Evolutionary conservation across 805 yeast genomes (phyloP).

Genomic region (Hanseniaspora singularis): DNA sequence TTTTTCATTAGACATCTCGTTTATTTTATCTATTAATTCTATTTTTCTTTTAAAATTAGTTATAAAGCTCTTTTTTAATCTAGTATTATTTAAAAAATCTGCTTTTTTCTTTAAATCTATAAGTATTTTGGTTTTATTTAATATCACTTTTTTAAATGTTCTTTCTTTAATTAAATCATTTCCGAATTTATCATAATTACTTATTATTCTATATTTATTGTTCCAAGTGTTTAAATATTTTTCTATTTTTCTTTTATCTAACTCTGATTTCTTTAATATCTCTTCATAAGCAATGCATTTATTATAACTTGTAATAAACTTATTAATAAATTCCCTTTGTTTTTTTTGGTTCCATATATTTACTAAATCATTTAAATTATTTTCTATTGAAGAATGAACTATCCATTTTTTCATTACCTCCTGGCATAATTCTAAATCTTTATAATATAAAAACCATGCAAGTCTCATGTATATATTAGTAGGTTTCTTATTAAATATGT

Average conservation of each 20-base stretch:
- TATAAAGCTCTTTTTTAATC: no score
- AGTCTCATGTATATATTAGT: constrained; percentile 13
- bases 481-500: background rate
- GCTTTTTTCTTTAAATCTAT: no score
- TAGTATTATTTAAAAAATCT: no score
- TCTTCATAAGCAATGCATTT: background rate
- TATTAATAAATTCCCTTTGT: background rate
- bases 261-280: no score
- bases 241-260: background rate
- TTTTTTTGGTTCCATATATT: background rate
- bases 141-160: background rate
- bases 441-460: background rate
- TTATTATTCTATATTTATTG: background rate
- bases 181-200: constrained; percentile 1
- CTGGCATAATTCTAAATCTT: background rate
- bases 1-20: no score
- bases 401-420: background rate
- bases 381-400: background rate
- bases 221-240: background rate
- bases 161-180: constrained; percentile 10
- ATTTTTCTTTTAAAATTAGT: no score
- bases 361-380: background rate
- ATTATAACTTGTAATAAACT: background rate
- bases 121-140: no score
- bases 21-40: no score